These are phyloP conservation scores for Iberis amara DNA, from an alignment of 441 rosid genomes.

Conservation along the genomic window DNA sequence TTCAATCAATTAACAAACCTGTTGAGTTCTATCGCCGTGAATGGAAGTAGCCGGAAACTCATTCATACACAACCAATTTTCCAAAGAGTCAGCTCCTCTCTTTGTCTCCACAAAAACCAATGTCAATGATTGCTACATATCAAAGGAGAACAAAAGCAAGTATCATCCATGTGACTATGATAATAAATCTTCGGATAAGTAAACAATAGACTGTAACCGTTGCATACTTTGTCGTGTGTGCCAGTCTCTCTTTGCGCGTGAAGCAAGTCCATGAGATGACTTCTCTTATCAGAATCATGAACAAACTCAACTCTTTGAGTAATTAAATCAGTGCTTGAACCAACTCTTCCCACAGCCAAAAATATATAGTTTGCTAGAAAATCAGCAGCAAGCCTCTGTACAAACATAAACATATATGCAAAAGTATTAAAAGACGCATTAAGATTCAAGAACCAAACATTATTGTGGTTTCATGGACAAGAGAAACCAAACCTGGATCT, in stretches of 20 bases:
- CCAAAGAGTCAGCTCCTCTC: conserved; percentile 53
- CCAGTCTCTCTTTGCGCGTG: conserved; percentile 55
- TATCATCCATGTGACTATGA: neutral
- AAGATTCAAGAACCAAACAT: neutral
- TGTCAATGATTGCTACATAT: conserved; percentile 50
- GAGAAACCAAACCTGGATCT: conserved; percentile 45
- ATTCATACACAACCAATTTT: conserved; percentile 49
- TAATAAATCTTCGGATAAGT: neutral
- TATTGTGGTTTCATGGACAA: neutral
- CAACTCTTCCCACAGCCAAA: conserved; percentile 64
- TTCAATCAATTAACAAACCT: conserved; percentile 35
- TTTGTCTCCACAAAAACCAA: conserved; percentile 65
- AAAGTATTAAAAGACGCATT: conserved; percentile 4
- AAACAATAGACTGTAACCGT: conserved; percentile 15
- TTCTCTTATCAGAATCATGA: conserved; percentile 53
- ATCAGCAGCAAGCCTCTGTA: conserved; percentile 56
- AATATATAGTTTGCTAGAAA: conserved; percentile 51
- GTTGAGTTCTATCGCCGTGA: conserved; percentile 65
- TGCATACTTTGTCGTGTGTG: conserved; percentile 41
- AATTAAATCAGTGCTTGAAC: conserved; percentile 64
- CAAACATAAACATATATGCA: conserved; percentile 9
- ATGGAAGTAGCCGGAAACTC: conserved; percentile 61
- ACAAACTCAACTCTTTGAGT: conserved; percentile 54
- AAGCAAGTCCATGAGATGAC: conserved; percentile 63
- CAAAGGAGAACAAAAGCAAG: conserved; percentile 12